Evolutionary conservation across 2,329 filamentous ascomycete genomes (phyloP), one percentile per base, ranked within the genome.

Genomic region (Alternaria sp.): DNA sequence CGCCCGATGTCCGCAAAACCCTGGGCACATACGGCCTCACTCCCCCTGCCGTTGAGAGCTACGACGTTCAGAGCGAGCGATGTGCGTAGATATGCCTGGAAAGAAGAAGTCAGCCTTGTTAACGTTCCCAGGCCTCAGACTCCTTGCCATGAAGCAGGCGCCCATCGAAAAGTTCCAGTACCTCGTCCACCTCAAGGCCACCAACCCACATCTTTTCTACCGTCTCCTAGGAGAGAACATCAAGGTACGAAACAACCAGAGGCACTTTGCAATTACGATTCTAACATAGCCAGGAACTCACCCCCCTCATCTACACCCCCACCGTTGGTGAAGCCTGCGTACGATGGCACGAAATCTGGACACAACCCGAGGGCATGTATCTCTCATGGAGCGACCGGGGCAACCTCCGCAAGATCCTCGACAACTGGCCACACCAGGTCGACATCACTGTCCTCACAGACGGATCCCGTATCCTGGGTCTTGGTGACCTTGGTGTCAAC

Each of bases 371-470:
- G 85, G 93, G 88, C 67, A 87, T 98, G 81, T 99, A 98, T 83
- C 91, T 99, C 67, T 97, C 94, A 62, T 97, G 92, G 81, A 91
- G 93, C 81, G 94, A 99, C 84, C 89, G 92, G 67, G 95, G 94
- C 75, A 93, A 94, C 64, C 92, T 98, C 66, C 88, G 89, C 73
- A 90, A 91, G 46, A 94, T 98, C 78, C 89, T 98, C 68, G 85
- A 89, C 75, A 98, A 98, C 81, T 99, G 95, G 95, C 93, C 93
- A 28, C 90, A 95, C 66, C 88, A 93, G 67, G 94, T 96, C 32
- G 93, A 97, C 80, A 99, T 99, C 76, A 96, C 93, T 75, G 94
- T 97, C 77, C 90, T 99, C 71, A 98, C 95, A 16, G 95, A 99
- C 78, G 95, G 95, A 63, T 97, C 94, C 49, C 91, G 95, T 68